Conservation (phyloP, 2,329 filamentous ascomycete genomes). For the Colletotrichum lupini region DNA sequence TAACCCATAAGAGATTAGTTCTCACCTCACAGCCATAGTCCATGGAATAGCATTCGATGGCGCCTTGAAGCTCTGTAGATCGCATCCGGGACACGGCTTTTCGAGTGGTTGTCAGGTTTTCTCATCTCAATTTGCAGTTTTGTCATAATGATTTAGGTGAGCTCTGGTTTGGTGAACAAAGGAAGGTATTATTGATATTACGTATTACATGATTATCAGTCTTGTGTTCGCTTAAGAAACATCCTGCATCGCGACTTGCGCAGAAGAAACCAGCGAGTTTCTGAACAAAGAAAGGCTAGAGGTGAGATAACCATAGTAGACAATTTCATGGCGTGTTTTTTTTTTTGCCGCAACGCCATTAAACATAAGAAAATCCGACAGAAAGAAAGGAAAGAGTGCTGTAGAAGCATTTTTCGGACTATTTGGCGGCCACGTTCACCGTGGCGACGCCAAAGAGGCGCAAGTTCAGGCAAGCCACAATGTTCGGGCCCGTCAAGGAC, state of each 20-base stretch:
- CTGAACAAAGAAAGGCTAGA: background rate
- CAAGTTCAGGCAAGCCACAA: slow-evolving; percentile 22
- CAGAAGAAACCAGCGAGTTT: background rate
- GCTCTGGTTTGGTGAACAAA: background rate
- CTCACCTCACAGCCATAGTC: background rate
- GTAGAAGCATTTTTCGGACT: background rate
- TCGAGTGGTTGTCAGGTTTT: background rate
- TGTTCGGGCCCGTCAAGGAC: background rate
- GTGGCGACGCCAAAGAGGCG: slow-evolving; percentile 25
- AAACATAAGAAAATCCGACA: background rate
- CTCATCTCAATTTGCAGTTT: background rate
- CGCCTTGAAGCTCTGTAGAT: background rate
- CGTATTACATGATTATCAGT: slow-evolving; percentile 16
- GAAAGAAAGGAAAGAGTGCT: background rate
- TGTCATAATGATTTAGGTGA: background rate
- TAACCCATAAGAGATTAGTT: background rate
- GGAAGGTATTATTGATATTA: slow-evolving; percentile 15
- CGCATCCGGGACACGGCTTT: background rate
- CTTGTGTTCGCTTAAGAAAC: background rate
- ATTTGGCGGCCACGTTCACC: slow-evolving; percentile 1
- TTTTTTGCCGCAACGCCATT: background rate
- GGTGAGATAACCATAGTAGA: background rate
- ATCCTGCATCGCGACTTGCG: background rate
- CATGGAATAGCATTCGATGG: background rate
- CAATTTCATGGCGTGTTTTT: slow-evolving; percentile 12